These are phyloP conservation scores for Flaveria floridana DNA, from an alignment of 140 eudicot genomes.

Conservation along the genomic window DNA sequence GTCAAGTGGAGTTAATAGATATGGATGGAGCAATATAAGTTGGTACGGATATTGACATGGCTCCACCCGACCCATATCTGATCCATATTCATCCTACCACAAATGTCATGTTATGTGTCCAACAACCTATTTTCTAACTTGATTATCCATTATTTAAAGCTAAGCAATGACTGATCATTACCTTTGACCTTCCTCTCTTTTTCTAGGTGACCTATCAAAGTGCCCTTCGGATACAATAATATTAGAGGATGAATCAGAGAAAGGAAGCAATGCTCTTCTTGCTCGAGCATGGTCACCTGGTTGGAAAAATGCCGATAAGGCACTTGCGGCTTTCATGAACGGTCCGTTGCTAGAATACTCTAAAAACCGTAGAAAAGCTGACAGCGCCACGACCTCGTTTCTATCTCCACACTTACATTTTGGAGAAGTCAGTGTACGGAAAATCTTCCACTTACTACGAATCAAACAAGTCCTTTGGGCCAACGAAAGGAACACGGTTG, in stretches of 20 bases:
- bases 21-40: too few species aligned
- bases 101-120: too few species aligned
- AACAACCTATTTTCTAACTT: too few species aligned
- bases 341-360: conserved; percentile 79
- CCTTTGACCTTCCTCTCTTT: background rate
- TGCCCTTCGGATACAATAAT: conserved; percentile 61
- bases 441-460: conserved; percentile 74
- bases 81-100: too few species aligned
- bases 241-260: conserved; percentile 77
- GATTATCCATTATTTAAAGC: too few species aligned
- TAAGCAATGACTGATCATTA: too few species aligned
- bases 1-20: too few species aligned
- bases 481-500: conserved; percentile 77
- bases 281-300: conserved; percentile 98
- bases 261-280: conserved; percentile 90
- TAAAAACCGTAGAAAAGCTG: conserved; percentile 74
- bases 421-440: conserved; percentile 80
- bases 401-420: conserved; percentile 87
- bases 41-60: too few species aligned
- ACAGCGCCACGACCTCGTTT: conserved; percentile 83
- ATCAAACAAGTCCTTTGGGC: conserved; percentile 82
- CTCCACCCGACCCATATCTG: too few species aligned
- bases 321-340: conserved; percentile 66
- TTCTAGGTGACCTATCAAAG: conserved; percentile 64
- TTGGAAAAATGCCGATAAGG: conserved; percentile 86